Conservation (phyloP, 352 stramenopile genomes). For the Pythium pyrilobum region DNA sequence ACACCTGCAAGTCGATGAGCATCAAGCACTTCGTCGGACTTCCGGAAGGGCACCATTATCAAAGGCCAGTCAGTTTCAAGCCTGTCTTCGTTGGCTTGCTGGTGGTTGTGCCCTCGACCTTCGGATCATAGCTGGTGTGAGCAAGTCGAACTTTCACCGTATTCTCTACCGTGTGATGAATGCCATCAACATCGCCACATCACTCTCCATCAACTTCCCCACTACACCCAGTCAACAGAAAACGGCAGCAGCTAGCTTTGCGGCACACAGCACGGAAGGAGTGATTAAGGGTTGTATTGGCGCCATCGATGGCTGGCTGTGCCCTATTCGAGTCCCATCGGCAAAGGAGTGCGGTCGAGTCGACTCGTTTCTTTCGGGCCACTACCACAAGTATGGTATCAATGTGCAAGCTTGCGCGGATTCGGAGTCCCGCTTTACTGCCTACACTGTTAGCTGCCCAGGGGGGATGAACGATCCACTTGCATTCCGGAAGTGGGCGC, state of each 20-base stretch:
- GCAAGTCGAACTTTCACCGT: not conserved
- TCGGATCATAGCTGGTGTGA: not conserved
- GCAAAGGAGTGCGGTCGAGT: not conserved
- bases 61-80: not conserved
- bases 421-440: not conserved
- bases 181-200: not conserved
- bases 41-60: not conserved
- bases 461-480: not conserved
- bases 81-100: not conserved
- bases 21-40: not conserved
- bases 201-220: not conserved
- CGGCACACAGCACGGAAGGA: not conserved
- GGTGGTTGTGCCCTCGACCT: not conserved
- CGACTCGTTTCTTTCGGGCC: not conserved
- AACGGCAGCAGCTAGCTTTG: not conserved
- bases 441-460: not conserved
- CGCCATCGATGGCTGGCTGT: not conserved
- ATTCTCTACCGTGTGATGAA: not conserved
- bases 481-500: not conserved
- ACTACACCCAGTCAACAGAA: too few relatives aligned
- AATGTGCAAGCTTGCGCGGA: conserved; percentile 3
- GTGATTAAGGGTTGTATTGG: not conserved
- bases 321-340: not conserved
- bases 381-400: not conserved
- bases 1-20: not conserved